Evolutionary conservation across 1,284 basidiomycete genomes (phyloP), one percentile per base, ranked within the genome.

Genomic region (Irpex sp.): DNA sequence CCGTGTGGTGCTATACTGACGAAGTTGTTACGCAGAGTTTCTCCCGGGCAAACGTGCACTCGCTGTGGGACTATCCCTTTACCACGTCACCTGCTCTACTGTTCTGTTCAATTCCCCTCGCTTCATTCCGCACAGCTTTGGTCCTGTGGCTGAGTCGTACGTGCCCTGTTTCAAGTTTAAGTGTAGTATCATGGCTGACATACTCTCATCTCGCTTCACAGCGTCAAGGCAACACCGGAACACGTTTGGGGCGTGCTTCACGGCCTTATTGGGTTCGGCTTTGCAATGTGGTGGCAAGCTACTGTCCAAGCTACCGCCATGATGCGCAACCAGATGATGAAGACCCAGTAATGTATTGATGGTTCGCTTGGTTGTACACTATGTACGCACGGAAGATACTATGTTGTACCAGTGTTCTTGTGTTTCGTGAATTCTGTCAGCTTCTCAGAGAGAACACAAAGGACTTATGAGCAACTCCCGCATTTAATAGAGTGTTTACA

Each of bases 41-140:
- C 77, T 94, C 3, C 93, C 93, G 0, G 91, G 92, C 6, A 94
- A 94, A 76, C 85, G 92, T 15, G 93, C 91, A 0, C 76, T 92
- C 2, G 92, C 90, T 0, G 86, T 94, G 58, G 85, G 81, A 11
- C 81, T 94, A 4, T 87, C 89, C 64, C 70, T 93, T 9, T 94
- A 94, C 74, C 93, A 94, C 73, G 87, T 82, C 67, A 77, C 88
- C 31, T 83, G 83, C 47, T 92, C 91, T 0, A 92, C 91, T 0
- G 76, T 93, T 49, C 82, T 94, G 58, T 88, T 85, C 73, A 85
- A 90, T 66, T 82, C 89, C 0, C 91, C 91, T 0, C 85, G 91
- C 26, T 90, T 94, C 72, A 88, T 94, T 64, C 90, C 91, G 11
- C 80, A 85, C 64, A 81, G 85, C 0, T 85, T 94, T 62, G 92